A percentile compares a stretch with the other conserved stretches of the same genome.
phyloP scores from a whole-genome alignment of 768 basidiomycete species.

The Hysterangium stoloniferum region DNA sequence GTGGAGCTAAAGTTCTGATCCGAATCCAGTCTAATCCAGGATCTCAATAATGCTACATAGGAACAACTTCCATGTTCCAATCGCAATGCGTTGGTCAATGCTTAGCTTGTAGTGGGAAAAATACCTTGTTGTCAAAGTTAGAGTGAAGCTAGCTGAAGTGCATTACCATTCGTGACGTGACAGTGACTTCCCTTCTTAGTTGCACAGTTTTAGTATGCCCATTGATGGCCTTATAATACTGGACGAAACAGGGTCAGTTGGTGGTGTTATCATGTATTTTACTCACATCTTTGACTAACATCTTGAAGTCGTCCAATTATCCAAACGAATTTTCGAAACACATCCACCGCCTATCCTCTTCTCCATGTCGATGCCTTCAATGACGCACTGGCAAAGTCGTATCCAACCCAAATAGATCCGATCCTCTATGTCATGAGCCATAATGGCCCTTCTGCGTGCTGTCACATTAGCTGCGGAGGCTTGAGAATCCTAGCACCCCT shows the following conservation, averaged over 20 bases:
- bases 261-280: not conserved
- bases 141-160: too few species aligned
- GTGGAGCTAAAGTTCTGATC: too few species aligned
- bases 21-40: too few species aligned
- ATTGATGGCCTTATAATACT: slow-evolving; percentile 79
- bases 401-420: slow-evolving; percentile 27
- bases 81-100: too few species aligned
- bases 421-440: slow-evolving; percentile 59
- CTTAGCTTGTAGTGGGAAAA: too few species aligned
- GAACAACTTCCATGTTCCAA: too few species aligned
- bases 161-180: too few species aligned
- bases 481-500: slow-evolving; percentile 74
- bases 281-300: not conserved
- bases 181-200: too few species aligned
- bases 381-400: slow-evolving; percentile 53
- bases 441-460: slow-evolving; percentile 62
- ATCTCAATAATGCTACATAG: too few species aligned
- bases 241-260: slow-evolving; percentile 61
- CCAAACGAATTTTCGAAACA: slow-evolving; percentile 82
- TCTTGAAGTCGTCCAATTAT: slow-evolving; percentile 56
- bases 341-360: slow-evolving; percentile 68
- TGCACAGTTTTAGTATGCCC: too few species aligned
- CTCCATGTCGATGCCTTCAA: slow-evolving; percentile 84
- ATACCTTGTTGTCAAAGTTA: too few species aligned
- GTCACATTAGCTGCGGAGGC: slow-evolving; percentile 72